phyloP scores from a whole-genome alignment of 805 yeast genomes.

The Ogataea wickerhamii region DNA sequence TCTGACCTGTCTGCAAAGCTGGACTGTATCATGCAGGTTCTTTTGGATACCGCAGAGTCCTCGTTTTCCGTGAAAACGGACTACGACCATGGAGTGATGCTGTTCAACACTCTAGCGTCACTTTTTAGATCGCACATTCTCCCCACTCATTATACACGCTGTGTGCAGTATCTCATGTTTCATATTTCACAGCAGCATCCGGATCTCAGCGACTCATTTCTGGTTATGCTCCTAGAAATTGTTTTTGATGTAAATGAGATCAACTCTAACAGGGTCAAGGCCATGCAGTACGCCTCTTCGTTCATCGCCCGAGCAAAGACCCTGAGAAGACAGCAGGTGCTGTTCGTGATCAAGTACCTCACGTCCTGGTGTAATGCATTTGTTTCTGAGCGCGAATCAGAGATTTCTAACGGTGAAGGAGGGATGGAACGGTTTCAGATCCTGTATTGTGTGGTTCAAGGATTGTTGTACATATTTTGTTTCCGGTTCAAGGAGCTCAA shows the following conservation, averaged over 20 bases:
- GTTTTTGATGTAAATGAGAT: constrained; percentile 70
- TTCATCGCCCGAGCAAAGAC: constrained; percentile 83
- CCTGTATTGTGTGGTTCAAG: constrained; percentile 89
- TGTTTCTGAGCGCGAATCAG: constrained; percentile 79
- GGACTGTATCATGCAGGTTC: constrained; percentile 60
- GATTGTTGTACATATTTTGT: constrained; percentile 86
- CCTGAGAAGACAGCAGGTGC: constrained; percentile 66
- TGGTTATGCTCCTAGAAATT: constrained; percentile 77
- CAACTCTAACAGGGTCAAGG: constrained; percentile 74
- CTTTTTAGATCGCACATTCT: constrained; percentile 77
- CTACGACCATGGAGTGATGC: constrained; percentile 59
- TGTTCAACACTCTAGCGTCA: constrained; percentile 71
- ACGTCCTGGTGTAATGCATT: constrained; percentile 81
- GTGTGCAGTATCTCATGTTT: constrained; percentile 81
- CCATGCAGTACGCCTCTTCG: constrained; percentile 88
- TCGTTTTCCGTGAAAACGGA: constrained; percentile 50
- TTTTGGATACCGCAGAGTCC: constrained; percentile 49
- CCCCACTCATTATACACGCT: constrained; percentile 89
- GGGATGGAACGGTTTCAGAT: constrained; percentile 91
- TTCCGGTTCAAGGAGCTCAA: constrained; percentile 66
- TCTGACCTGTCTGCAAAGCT: constrained; percentile 61
- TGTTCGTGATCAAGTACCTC: constrained; percentile 77
- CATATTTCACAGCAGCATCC: constrained; percentile 76
- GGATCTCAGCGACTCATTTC: constrained; percentile 78
- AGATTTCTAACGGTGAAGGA: constrained; percentile 56